phyloP scores from a whole-genome alignment of 2,329 filamentous ascomycete genomes.

The Aspergillus udagawae region DNA sequence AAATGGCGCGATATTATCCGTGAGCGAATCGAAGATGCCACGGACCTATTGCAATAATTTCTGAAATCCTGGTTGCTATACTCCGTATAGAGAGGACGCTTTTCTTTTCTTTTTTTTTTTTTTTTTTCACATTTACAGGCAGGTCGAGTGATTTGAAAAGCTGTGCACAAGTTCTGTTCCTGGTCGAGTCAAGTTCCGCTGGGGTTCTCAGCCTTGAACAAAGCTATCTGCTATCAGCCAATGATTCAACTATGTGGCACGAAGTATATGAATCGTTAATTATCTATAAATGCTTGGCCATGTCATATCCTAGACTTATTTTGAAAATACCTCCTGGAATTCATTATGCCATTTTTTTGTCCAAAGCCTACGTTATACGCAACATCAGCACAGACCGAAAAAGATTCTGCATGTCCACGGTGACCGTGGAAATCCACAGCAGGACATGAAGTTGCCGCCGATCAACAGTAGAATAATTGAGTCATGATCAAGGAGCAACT shows the following conservation, averaged over 20 bases:
- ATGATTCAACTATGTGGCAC: not conserved
- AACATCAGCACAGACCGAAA: not conserved
- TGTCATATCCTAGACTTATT: not conserved
- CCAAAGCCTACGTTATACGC: not conserved
- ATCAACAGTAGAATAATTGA: not conserved
- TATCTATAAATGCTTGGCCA: not conserved
- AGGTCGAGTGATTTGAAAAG: not conserved
- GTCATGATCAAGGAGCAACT: not conserved
- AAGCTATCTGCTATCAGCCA: not conserved
- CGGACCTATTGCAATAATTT: conserved; percentile 24
- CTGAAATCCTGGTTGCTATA: not conserved
- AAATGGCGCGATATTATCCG: conserved; percentile 40
- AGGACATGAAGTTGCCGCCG: not conserved
- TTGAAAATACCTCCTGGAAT: not conserved
- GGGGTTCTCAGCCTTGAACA: not conserved
- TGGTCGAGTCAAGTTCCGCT: not conserved
- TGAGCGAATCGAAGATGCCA: conserved; percentile 32
- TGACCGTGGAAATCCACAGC: not conserved
- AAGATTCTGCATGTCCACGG: not conserved
- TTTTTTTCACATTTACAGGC: not conserved
- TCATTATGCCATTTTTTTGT: not conserved
- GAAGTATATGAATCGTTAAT: not conserved
- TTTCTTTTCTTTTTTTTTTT: not conserved
- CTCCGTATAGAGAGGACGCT: not conserved
- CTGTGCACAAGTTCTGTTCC: not conserved